Base-by-base conservation (phyloP, 257 asterid genomes). In the Fraxinus anomala region DNA sequence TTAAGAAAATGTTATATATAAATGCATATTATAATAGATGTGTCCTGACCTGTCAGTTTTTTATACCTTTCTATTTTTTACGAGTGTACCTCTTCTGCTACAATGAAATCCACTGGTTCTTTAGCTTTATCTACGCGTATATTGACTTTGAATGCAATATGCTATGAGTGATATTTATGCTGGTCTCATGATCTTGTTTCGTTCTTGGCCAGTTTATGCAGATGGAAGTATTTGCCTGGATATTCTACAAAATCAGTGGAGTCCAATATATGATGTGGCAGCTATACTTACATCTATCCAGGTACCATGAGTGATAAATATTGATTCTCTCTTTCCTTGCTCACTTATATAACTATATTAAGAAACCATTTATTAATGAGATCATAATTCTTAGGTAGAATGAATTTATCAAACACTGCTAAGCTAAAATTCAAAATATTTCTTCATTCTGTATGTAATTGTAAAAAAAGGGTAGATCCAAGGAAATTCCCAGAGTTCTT, bases 171-270 rank as follows among this genome's bases (percentile, higher is more conserved):
- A 66, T 40, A 44, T 26, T 37, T 8, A 39, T 82, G 75, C 69
- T 19, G 67, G 40, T 73, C 12, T 68, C 47, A 31, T 68, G 73
- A 67, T 42, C 77, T 54, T 1, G 24, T 30, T 70, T 68, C 77
- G 31, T 39, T 42, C 40, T 68, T 80, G 68, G 40, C 72, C 89
- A 93, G 98, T 93, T 84, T 93, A 93, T 86, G 98, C 98, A 30
- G 98, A 91, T 84, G 98, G 98, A 77, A 93, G 98, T 82, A 93
- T 93, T 77, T 93, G 98, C 89, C 78, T 93, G 90, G 97, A 93
- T 81, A 93, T 93, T 77, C 86, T 93, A 89, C 98, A 93, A 88
- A 93, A 93, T 72, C 98, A 93, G 78, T 93, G 98, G 98, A 93
- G 98, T 82, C 98, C 98, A 47, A 93, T 93, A 71, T 93, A 93